Conservation (phyloP, 345 rosid species). For the Bruguiera sexangula region DNA sequence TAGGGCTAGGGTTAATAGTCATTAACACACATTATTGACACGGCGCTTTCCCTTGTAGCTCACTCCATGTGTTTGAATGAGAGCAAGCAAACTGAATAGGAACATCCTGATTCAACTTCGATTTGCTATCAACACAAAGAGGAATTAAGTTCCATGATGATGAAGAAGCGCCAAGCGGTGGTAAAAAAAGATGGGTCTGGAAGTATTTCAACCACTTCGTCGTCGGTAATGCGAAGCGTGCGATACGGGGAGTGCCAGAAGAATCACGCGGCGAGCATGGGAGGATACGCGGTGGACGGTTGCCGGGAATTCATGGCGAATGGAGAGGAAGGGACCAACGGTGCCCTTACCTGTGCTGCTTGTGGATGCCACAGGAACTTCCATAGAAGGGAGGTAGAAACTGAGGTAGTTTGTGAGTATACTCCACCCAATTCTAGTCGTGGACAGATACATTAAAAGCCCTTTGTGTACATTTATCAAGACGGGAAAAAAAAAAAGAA, state of each 20-base stretch:
- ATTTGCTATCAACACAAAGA: not conserved
- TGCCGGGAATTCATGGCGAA: constrained; percentile 71
- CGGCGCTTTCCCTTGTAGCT: constrained; percentile 7
- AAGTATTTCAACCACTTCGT: constrained; percentile 15
- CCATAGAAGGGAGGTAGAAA: constrained; percentile 35
- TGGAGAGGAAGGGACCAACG: constrained; percentile 18
- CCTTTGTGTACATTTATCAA: not conserved
- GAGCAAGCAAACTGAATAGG: not conserved
- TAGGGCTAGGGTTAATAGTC: constrained; percentile 61
- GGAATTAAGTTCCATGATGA: not conserved
- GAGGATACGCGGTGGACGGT: constrained; percentile 61
- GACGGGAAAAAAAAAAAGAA: not conserved
- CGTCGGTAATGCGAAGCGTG: constrained; percentile 14
- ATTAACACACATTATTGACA: constrained; percentile 26
- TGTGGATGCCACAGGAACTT: constrained; percentile 21
- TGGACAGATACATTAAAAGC: not conserved
- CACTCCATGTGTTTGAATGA: constrained; percentile 16
- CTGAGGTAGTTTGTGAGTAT: constrained; percentile 58
- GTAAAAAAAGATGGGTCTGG: constrained; percentile 20
- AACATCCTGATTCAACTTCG: not conserved
- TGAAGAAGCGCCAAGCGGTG: constrained; percentile 28
- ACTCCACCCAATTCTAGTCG: constrained; percentile 36
- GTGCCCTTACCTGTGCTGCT: constrained; percentile 11
- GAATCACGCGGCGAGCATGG: constrained; percentile 60
- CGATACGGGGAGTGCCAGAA: constrained; percentile 61